A percentile compares a stretch with the other conserved stretches of the same genome.
phyloP scores from a whole-genome alignment of 768 basidiomycete species.

The Macrolepiota fuliginosa region DNA sequence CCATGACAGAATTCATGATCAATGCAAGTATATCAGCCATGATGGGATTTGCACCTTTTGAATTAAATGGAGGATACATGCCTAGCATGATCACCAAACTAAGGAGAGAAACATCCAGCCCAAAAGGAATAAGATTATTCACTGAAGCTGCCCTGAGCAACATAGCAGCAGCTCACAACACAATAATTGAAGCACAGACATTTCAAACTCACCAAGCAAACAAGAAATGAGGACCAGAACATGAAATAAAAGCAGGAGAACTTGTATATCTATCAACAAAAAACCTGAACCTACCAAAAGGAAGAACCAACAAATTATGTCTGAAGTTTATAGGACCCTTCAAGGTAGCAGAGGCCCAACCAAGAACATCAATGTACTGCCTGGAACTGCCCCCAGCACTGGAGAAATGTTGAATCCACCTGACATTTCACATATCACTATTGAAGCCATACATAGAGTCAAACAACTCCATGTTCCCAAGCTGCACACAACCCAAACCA shows the following conservation, averaged over 20 bases:
- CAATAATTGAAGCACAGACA: conserved; percentile 29
- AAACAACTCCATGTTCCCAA: conserved; percentile 34
- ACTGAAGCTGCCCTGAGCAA: conserved; percentile 20
- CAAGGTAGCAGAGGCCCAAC: conserved; percentile 18
- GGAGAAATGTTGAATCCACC: conserved; percentile 1
- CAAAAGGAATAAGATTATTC: conserved; percentile 23
- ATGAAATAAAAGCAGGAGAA: conserved; percentile 18
- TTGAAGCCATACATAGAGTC: conserved; percentile 25
- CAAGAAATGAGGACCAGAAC: conserved; percentile 16
- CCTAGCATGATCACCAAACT: conserved; percentile 18
- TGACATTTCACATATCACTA: conserved; percentile 31
- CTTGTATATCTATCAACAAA: conserved; percentile 34
- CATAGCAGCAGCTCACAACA: conserved; percentile 29
- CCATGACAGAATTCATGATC: conserved; percentile 29
- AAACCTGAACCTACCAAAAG: conserved; percentile 27
- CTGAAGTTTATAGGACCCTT: conserved; percentile 40
- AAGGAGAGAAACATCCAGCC: not conserved
- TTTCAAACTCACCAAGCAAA: conserved; percentile 30
- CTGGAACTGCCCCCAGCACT: conserved; percentile 22
- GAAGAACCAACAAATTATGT: conserved; percentile 29
- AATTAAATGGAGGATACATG: conserved; percentile 24
- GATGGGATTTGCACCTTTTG: conserved; percentile 34
- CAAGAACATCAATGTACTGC: conserved; percentile 23
- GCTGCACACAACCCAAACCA: conserved; percentile 20
- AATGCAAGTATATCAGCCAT: conserved; percentile 21